Evolutionary conservation across 441 rosid species (phyloP).

Genomic region (Adansonia grandidieri): DNA sequence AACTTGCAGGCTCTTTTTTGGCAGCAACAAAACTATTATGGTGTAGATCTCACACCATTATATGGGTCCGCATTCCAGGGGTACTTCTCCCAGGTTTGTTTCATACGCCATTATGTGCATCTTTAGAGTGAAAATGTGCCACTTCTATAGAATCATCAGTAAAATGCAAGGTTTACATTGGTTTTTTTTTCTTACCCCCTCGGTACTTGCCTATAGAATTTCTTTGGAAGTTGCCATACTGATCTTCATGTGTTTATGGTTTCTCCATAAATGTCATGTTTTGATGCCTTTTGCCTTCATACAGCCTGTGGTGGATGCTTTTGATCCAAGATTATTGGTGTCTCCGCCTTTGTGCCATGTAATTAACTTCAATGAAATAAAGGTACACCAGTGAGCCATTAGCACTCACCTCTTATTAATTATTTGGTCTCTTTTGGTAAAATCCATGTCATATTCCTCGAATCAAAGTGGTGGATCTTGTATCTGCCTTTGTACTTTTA

Average conservation of each 20-base stretch:
- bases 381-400: conserved; percentile 48
- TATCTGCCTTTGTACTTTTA: background rate
- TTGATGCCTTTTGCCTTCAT: conserved; percentile 25
- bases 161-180: background rate
- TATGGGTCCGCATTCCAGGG: conserved; percentile 84
- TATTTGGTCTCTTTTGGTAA: background rate
- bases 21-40: conserved; percentile 93
- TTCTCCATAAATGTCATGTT: conserved; percentile 17
- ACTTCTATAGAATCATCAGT: background rate
- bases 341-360: conserved; percentile 72
- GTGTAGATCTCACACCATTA: conserved; percentile 84
- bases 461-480: conserved; percentile 2
- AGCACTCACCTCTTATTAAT: background rate
- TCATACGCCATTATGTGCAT: background rate
- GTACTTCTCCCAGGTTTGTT: conserved; percentile 85
- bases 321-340: conserved; percentile 95
- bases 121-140: background rate
- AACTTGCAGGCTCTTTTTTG: conserved; percentile 85
- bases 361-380: conserved; percentile 70
- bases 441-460: background rate
- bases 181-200: too few species aligned
- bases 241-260: conserved; percentile 18
- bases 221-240: conserved; percentile 14
- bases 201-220: conserved; percentile 18
- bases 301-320: conserved; percentile 99